Base-by-base conservation (phyloP, 306 rosid species). In the Castanopsis chinensis region DNA sequence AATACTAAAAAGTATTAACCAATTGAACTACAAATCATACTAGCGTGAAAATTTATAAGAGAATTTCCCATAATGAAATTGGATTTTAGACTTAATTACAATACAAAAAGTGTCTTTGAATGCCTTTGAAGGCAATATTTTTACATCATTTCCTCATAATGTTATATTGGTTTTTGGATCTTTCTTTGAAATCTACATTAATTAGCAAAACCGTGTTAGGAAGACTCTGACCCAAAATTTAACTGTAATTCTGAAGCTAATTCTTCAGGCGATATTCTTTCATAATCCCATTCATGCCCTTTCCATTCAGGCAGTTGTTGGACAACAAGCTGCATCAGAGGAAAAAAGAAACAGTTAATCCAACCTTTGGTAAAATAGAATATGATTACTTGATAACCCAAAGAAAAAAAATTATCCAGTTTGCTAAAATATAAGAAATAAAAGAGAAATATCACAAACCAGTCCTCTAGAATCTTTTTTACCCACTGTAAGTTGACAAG, bases 221-320 rank as follows among this genome's bases (percentile, higher is more conserved):
- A 67, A 63, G 60, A 77, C 52, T 83, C 82, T 35, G 75, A 51
- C 17, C 52, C 72, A 53, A 58, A 74, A 21, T 80, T 45, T 35
- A 67, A 52, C 59, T 4, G 28, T 3, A 67, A 18, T 3, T 68
- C 72, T 35, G 52, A 1, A 21, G 19, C 2, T 0, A 78, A 60
- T 25, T 85, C 87, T 56, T 61, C 80, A 71, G 69, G 77, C 65
- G 86, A 72, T 73, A 80, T 65, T 68, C 78, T 82, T 79, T 86
- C 86, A 78, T 91, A 91, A 6, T 70, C 71, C 94, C 97, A 93
- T 91, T 93, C 93, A 83, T 91, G 98, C 25, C 89, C 93, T 87
- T 93, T 93, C 98, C 98, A 93, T 74, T 93, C 97, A 7, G 98
- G 98, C 53, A 93, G 74, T 76, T 93, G 98, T 75, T 93, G 98